A percentile compares a stretch with the other conserved stretches of the same genome.
Conservation (phyloP, 2,329 filamentous ascomycete species). For the Penicillium hordei region DNA sequence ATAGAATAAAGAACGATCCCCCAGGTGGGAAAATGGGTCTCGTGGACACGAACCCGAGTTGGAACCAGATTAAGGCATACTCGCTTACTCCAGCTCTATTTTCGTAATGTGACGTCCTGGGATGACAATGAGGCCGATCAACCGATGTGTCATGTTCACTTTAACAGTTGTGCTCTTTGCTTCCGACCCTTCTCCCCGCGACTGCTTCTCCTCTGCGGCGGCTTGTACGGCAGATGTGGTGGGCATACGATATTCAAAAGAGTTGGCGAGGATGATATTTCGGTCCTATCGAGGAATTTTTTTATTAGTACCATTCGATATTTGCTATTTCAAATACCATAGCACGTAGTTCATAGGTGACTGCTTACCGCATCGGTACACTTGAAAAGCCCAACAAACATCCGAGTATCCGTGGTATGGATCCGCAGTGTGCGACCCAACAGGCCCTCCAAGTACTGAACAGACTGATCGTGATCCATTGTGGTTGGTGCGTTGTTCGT, state of each 20-base stretch:
- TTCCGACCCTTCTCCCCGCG: slow-evolving; percentile 22
- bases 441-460: slow-evolving; percentile 55
- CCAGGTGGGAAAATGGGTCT: slow-evolving; percentile 8
- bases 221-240: slow-evolving; percentile 51
- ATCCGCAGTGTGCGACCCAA: slow-evolving; percentile 78
- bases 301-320: slow-evolving; percentile 8
- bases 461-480: slow-evolving; percentile 41
- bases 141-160: slow-evolving; percentile 77
- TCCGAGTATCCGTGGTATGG: slow-evolving; percentile 75
- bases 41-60: slow-evolving; percentile 9
- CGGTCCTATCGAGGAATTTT: slow-evolving; percentile 59
- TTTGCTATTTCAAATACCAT: neutral
- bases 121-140: slow-evolving; percentile 84
- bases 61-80: slow-evolving; percentile 45
- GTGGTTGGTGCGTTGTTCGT: slow-evolving; percentile 14
- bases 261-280: slow-evolving; percentile 81
- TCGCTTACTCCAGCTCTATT: slow-evolving; percentile 85
- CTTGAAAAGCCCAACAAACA: slow-evolving; percentile 89
- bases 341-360: slow-evolving; percentile 4
- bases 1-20: neutral
- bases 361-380: slow-evolving; percentile 82
- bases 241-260: slow-evolving; percentile 86
- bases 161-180: slow-evolving; percentile 45
- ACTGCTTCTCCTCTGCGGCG: slow-evolving; percentile 34
- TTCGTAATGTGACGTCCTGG: slow-evolving; percentile 82